phyloP scores from a whole-genome alignment of 768 basidiomycete genomes.

The Gloeostereum incarnatum region DNA sequence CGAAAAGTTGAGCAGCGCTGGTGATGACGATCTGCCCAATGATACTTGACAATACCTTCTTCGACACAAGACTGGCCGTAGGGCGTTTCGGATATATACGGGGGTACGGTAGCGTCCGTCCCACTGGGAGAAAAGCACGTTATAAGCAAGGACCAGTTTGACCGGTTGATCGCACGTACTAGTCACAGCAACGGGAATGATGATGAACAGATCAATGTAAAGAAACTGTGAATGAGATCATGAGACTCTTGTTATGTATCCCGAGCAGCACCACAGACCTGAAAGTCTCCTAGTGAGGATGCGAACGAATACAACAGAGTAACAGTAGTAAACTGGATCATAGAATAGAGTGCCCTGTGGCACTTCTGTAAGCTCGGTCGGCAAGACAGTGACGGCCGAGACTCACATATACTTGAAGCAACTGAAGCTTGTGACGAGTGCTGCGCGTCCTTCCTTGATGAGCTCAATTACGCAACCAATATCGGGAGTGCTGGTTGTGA shows the following conservation, averaged over 20 bases:
- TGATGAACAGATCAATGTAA: slow-evolving; percentile 97
- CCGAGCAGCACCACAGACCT: slow-evolving; percentile 35
- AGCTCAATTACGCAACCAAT: slow-evolving; percentile 95
- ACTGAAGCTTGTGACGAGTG: slow-evolving; percentile 95
- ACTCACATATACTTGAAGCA: slow-evolving; percentile 99
- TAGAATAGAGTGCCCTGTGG: slow-evolving; percentile 89
- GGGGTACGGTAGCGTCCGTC: slow-evolving; percentile 84
- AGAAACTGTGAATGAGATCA: slow-evolving; percentile 52
- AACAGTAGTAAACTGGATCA: slow-evolving; percentile 99
- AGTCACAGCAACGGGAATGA: slow-evolving; percentile 92
- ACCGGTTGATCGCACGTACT: slow-evolving; percentile 45
- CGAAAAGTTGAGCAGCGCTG: slow-evolving; percentile 74
- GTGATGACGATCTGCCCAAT: slow-evolving; percentile 89
- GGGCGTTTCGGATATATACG: slow-evolving; percentile 84
- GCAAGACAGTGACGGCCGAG: too few relatives aligned
- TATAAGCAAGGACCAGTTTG: slow-evolving; percentile 8
- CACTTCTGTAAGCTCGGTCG: background rate
- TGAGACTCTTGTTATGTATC: background rate
- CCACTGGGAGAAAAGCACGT: slow-evolving; percentile 57
- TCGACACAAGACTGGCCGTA: slow-evolving; percentile 92
- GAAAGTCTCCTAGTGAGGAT: slow-evolving; percentile 92
- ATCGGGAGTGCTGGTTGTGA: slow-evolving; percentile 89
- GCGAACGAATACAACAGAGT: slow-evolving; percentile 95
- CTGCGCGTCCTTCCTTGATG: slow-evolving; percentile 93
- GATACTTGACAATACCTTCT: slow-evolving; percentile 89